A percentile compares a stretch with the other conserved stretches of the same genome.
These are phyloP conservation scores for Phytophthora podocarpi DNA, from an alignment of 352 stramenopile species.

Conservation along the genomic window DNA sequence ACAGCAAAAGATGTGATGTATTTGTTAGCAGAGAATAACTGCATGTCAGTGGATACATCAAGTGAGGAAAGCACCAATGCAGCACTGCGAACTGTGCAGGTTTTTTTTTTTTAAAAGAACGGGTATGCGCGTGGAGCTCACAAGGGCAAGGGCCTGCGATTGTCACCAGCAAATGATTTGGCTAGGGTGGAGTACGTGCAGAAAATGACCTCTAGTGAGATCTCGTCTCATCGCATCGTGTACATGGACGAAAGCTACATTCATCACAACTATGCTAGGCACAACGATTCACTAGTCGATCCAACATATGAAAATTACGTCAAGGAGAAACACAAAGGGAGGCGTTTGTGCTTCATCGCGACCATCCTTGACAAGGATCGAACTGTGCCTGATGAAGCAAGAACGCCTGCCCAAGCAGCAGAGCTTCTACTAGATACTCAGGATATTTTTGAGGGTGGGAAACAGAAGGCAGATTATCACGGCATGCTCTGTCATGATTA, in stretches of 20 bases:
- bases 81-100: background rate
- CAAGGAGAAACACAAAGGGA: no score
- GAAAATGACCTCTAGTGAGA: conserved; percentile 1
- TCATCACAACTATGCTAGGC: no score
- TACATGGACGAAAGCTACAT: conserved; percentile 41
- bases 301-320: conserved; percentile 27
- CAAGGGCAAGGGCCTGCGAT: background rate
- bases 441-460: conserved; percentile 24
- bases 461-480: conserved; percentile 27
- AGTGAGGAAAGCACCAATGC: no score
- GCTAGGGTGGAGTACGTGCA: conserved; percentile 4
- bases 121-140: background rate
- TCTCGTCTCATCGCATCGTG: conserved; percentile 9
- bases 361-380: no score
- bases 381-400: no score
- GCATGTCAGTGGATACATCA: no score
- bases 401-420: no score
- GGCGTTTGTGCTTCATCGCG: no score
- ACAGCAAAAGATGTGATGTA: no score
- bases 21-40: no score
- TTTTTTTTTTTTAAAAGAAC: background rate
- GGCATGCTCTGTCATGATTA: conserved; percentile 27
- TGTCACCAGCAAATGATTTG: conserved; percentile 4
- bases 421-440: background rate
- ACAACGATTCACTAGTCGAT: conserved; percentile 29